Conservation (phyloP, 1,284 basidiomycete species). For the Coniferiporia weirii region DNA sequence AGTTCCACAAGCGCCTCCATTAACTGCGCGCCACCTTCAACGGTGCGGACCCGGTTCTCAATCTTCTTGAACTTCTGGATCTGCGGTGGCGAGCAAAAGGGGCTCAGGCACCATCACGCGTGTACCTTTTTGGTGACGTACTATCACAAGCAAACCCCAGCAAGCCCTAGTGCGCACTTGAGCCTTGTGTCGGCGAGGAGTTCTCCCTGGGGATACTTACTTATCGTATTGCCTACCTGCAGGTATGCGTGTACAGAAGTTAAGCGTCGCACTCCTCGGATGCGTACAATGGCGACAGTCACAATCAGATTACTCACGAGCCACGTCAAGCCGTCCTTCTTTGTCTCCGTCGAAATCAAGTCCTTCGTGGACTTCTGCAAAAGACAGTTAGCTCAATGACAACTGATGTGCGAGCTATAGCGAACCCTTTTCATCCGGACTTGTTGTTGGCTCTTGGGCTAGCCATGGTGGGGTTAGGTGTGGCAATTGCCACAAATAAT, state of each 20-base stretch:
- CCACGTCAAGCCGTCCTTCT: not conserved
- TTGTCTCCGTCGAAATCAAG: too few species aligned
- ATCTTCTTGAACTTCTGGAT: not conserved
- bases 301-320: not conserved
- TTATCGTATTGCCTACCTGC: not conserved
- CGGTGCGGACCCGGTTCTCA: not conserved
- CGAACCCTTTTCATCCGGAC: too few species aligned
- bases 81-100: too few species aligned
- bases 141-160: not conserved
- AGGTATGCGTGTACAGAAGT: too few species aligned
- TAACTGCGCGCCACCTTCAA: not conserved
- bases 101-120: too few species aligned
- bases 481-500: too few species aligned
- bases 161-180: not conserved
- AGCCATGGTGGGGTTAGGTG: too few species aligned
- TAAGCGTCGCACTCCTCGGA: not conserved
- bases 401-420: too few species aligned
- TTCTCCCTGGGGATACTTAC: too few species aligned
- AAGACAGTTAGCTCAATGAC: too few species aligned
- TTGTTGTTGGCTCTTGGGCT: too few species aligned
- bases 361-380: not conserved
- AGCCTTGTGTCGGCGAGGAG: not conserved
- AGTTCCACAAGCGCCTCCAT: not conserved
- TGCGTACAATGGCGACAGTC: not conserved
- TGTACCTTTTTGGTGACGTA: not conserved